Evolutionary conservation across 108 stramenopile genomes (phyloP).

Genomic region (Aureococcus anophagefferens): DNA sequence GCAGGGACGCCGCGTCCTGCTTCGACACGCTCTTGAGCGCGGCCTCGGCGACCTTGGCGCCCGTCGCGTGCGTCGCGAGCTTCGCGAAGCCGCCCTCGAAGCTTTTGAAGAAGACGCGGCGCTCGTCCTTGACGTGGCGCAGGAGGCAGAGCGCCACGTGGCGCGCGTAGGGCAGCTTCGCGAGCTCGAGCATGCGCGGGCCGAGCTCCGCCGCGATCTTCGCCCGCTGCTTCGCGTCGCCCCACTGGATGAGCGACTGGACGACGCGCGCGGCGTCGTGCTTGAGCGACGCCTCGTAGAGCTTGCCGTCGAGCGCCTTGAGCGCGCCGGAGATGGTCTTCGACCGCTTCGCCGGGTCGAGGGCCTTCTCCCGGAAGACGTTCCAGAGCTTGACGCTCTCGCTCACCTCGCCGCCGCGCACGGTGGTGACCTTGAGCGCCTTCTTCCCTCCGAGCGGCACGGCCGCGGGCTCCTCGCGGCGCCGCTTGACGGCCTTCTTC

Average conservation of each 20-base stretch:
- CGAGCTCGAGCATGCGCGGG: conserved; percentile 1
- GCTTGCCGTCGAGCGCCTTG: not conserved
- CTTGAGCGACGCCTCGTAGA: conserved; percentile 5
- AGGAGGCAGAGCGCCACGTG: conserved; percentile 2
- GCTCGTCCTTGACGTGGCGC: not conserved
- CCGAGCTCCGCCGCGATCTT: not conserved
- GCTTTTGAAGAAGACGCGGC: not conserved
- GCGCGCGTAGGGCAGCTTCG: conserved; percentile 14
- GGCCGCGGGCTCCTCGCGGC: not conserved
- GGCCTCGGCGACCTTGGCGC: not conserved
- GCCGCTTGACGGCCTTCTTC: not conserved
- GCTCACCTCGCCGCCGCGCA: not conserved
- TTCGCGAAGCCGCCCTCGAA: not conserved
- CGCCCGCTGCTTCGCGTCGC: not conserved
- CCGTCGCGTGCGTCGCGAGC: not conserved
- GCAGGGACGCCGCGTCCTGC: not conserved
- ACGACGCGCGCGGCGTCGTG: conserved; percentile 21
- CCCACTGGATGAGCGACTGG: conserved; percentile 8
- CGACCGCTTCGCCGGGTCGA: not conserved
- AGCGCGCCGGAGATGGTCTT: not conserved
- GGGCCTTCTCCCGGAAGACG: not conserved
- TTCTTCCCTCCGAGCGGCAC: not conserved
- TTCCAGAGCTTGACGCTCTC: not conserved
- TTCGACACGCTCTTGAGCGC: not conserved
- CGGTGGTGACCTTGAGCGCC: not conserved